A percentile compares a stretch with the other conserved stretches of the same genome.
phyloP scores from a whole-genome alignment of 177 flowering plant genomes.

The Telopea speciosissima region DNA sequence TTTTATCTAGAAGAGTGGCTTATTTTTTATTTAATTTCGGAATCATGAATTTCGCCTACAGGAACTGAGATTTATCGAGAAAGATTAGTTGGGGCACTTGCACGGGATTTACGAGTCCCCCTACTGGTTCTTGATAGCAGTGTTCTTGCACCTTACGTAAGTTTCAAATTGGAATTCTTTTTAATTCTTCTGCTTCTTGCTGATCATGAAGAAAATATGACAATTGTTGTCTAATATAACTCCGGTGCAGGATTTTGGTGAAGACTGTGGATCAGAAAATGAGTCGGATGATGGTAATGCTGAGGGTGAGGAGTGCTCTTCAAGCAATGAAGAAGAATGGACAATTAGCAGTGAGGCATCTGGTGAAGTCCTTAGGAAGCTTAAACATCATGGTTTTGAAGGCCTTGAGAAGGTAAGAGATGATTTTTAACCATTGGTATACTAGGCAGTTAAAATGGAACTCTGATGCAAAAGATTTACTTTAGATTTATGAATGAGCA shows the following conservation, averaged over 20 bases:
- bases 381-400: constrained; percentile 58
- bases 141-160: constrained; percentile 88
- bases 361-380: constrained; percentile 79
- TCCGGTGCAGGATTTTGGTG: constrained; percentile 65
- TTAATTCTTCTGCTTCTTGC: not conserved
- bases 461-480: not conserved
- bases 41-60: constrained; percentile 18
- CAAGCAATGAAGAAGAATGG: constrained; percentile 70
- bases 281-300: constrained; percentile 67
- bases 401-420: constrained; percentile 68
- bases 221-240: not conserved
- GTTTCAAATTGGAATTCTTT: constrained; percentile 19
- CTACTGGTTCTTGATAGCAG: constrained; percentile 87
- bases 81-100: constrained; percentile 88
- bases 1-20: not conserved
- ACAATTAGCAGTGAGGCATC: constrained; percentile 66
- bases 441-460: not conserved
- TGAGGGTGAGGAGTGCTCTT: constrained; percentile 56
- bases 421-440: not conserved
- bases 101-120: constrained; percentile 77
- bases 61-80: constrained; percentile 96
- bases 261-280: constrained; percentile 57
- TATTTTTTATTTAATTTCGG: constrained; percentile 8
- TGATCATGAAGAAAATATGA: not conserved
- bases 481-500: not conserved